Percentiles rank a stretch among this genome's conserved stretches.
phyloP scores from a whole-genome alignment of 2,329 filamentous ascomycete species.

The Aureobasidium sp. region DNA sequence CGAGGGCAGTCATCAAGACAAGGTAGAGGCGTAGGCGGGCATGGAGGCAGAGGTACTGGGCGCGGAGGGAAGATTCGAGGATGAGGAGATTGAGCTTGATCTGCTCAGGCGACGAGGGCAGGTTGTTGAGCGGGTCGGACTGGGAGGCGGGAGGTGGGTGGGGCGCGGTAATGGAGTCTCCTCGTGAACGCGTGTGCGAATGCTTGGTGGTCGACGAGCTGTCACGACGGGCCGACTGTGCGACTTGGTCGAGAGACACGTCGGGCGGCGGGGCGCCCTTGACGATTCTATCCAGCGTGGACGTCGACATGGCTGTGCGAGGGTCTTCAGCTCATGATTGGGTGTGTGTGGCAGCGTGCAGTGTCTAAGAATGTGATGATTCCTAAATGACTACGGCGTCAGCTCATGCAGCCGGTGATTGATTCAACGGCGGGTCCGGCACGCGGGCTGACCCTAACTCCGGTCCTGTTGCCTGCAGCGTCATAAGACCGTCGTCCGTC shows the following conservation, averaged over 20 bases:
- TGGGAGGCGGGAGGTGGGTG: slow-evolving; percentile 31
- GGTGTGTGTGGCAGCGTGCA: neutral
- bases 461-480: neutral
- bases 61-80: slow-evolving; percentile 85
- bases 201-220: slow-evolving; percentile 40
- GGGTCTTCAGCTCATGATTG: slow-evolving; percentile 2
- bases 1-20: slow-evolving; percentile 77
- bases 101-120: slow-evolving; percentile 87
- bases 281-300: slow-evolving; percentile 73
- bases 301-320: slow-evolving; percentile 15
- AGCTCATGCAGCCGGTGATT: neutral
- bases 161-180: slow-evolving; percentile 27
- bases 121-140: slow-evolving; percentile 66
- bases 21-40: slow-evolving; percentile 85
- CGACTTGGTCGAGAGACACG: slow-evolving; percentile 39
- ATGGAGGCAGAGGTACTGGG: slow-evolving; percentile 86
- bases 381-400: neutral
- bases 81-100: slow-evolving; percentile 98
- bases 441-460: neutral
- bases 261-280: slow-evolving; percentile 74
- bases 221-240: slow-evolving; percentile 31
- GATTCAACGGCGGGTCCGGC: neutral
- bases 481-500: neutral
- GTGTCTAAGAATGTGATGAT: neutral
- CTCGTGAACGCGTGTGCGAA: slow-evolving; percentile 19